These are phyloP conservation scores for Microbotryomycetes sp. DNA, from an alignment of 1,284 basidiomycete genomes.

Conservation along the genomic window DNA sequence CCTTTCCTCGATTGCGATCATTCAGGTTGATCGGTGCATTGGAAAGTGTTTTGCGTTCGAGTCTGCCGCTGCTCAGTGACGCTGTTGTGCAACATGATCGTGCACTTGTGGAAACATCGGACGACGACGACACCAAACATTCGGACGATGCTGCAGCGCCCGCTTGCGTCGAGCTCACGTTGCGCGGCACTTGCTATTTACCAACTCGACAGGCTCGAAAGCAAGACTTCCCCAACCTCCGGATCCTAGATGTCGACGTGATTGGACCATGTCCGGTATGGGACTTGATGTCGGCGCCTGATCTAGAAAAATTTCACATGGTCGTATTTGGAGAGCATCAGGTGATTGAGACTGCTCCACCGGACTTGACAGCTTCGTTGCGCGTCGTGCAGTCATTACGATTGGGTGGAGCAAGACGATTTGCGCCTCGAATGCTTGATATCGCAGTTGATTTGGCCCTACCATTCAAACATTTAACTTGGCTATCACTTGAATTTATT, in stretches of 20 bases:
- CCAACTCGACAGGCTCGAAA: no score
- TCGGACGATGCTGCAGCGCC: no score
- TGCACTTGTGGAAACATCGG: no score
- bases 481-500: slow-evolving; percentile 16
- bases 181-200: no score
- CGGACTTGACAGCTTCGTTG: slow-evolving; percentile 14
- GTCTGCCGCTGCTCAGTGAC: no score
- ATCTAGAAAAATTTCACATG: slow-evolving; percentile 3
- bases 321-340: slow-evolving; percentile 5
- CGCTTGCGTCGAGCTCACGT: no score
- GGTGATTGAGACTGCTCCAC: background rate
- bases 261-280: slow-evolving; percentile 7
- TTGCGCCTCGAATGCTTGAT: slow-evolving; percentile 10
- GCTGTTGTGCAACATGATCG: no score
- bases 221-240: slow-evolving; percentile 17
- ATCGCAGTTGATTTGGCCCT: slow-evolving; percentile 3
- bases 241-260: slow-evolving; percentile 15
- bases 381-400: slow-evolving; percentile 7
- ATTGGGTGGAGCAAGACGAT: slow-evolving; percentile 10
- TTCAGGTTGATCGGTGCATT: background rate
- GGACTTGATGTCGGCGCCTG: slow-evolving; percentile 14
- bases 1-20: background rate
- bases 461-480: slow-evolving; percentile 4
- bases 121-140: no score
- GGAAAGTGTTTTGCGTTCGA: no score